Evolutionary conservation across 2,329 filamentous ascomycete genomes (phyloP), one percentile per base, ranked within the genome.

Genomic region (Colletotrichum plurivorum): DNA sequence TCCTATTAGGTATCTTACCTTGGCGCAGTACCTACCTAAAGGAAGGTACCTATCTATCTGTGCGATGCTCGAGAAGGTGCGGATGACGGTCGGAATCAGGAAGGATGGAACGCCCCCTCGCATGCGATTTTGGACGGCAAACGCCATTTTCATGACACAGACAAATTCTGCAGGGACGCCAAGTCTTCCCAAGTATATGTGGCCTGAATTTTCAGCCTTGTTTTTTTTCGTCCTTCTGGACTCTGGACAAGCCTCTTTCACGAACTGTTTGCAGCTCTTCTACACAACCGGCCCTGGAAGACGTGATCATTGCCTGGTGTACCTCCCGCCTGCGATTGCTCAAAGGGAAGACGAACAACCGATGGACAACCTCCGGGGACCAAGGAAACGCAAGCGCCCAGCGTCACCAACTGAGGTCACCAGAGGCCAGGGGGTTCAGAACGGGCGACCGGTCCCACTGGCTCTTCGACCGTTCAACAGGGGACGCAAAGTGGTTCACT

Each of bases 81-180:
- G 65, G 51, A 49, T 51, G 43, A 46, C 36, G 49, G 55, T 27
- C 52, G 25, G 59, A 36, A 36, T 36, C 22, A 58, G 45, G 48
- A 43, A 57, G 31, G 54, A 59, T 59, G 49, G 61, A 65, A 59
- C 61, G 22, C 31, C 36, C 31, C 53, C 48, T 68, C 41, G 61
- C 54, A 59, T 68, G 61, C 65, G 61, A 55, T 65, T 68, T 67
- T 68, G 54, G 61, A 51, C 49, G 16, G 55, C 31, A 43, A 66
- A 66, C 43, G 49, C 36, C 46, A 61, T 69, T 60, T 62, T 55
- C 48, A 43, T 66, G 66, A 61, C 54, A 69, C 59, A 51, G 57
- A 46, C 49, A 67, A 51, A 46, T 43, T 57, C 64, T 63, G 59
- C 59, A 57, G 66, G 62, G 55, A 61, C 66, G 54, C 55, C 66